phyloP scores from a whole-genome alignment of 176 grass and related monocot genomes.

The Avena insularis region DNA sequence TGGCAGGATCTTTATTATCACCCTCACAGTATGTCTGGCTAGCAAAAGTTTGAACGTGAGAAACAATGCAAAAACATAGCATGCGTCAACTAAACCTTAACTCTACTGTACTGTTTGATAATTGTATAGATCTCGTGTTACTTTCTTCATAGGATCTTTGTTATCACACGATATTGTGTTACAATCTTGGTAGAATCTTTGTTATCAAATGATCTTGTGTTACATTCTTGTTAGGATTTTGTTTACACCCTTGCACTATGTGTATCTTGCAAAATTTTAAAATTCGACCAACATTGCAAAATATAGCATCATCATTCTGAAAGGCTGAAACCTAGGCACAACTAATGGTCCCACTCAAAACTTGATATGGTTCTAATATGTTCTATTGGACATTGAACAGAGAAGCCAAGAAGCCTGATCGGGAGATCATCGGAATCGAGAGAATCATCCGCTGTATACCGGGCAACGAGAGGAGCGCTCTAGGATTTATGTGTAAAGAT shows the following conservation, averaged over 20 bases:
- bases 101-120: neutral
- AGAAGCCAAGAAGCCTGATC: conserved; percentile 38
- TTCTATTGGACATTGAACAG: conserved; percentile 27
- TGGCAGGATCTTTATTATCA: neutral
- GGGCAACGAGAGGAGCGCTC: conserved; percentile 47
- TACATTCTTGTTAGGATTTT: neutral
- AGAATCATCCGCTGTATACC: conserved; percentile 63
- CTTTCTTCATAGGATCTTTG: neutral
- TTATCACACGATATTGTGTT: neutral
- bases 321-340: neutral
- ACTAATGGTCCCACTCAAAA: neutral
- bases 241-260: neutral
- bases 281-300: neutral
- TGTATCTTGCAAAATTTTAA: neutral
- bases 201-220: neutral
- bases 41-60: neutral
- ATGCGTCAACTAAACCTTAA: neutral
- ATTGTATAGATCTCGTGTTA: neutral
- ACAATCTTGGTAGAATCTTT: neutral
- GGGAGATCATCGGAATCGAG: conserved; percentile 41
- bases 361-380: neutral
- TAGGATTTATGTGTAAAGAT: conserved; percentile 92
- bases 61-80: no score
- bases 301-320: neutral
- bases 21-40: neutral